These are phyloP conservation scores for Phytophthora litchii DNA, from an alignment of 352 stramenopile species.

Conservation along the genomic window DNA sequence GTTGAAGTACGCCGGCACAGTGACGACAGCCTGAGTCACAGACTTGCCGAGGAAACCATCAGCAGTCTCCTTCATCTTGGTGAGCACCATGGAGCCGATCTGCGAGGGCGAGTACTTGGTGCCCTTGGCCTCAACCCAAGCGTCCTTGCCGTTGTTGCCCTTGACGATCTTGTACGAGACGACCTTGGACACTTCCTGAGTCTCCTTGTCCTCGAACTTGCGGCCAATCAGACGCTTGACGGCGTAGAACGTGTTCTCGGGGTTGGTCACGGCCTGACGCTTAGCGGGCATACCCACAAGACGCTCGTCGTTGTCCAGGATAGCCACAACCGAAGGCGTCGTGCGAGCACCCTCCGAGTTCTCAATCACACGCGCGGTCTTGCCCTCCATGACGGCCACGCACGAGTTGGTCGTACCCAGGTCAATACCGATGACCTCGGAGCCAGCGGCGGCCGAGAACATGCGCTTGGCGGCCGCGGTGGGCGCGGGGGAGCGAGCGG, in stretches of 20 bases:
- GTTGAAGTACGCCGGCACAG: conserved; percentile 75
- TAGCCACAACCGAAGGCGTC: conserved; percentile 97
- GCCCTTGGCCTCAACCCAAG: conserved; percentile 92
- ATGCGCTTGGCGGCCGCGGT: conserved; percentile 41
- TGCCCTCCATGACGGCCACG: conserved; percentile 62
- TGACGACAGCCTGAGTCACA: conserved; percentile 68
- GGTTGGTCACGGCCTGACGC: conserved; percentile 98
- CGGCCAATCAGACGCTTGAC: conserved; percentile 98
- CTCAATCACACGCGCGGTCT: conserved; percentile 96
- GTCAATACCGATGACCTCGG: conserved; percentile 96
- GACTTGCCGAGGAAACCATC: conserved; percentile 74
- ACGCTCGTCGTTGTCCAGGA: conserved; percentile 92
- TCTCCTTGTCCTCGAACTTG: conserved; percentile 93
- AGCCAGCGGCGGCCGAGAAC: conserved; percentile 54
- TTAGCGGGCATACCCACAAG: conserved; percentile 96
- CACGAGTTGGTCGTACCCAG: conserved; percentile 98
- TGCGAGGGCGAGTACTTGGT: conserved; percentile 96
- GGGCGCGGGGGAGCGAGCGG: conserved; percentile 23
- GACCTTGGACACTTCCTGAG: conserved; percentile 93
- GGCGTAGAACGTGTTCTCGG: conserved; percentile 97
- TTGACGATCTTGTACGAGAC: conserved; percentile 98
- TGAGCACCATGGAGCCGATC: conserved; percentile 97
- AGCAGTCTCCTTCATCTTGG: conserved; percentile 96
- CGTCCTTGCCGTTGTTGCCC: conserved; percentile 92
- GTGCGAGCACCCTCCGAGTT: conserved; percentile 97